Base-by-base conservation (phyloP, 768 basidiomycete species). In the Kwoniella dendrophila region DNA sequence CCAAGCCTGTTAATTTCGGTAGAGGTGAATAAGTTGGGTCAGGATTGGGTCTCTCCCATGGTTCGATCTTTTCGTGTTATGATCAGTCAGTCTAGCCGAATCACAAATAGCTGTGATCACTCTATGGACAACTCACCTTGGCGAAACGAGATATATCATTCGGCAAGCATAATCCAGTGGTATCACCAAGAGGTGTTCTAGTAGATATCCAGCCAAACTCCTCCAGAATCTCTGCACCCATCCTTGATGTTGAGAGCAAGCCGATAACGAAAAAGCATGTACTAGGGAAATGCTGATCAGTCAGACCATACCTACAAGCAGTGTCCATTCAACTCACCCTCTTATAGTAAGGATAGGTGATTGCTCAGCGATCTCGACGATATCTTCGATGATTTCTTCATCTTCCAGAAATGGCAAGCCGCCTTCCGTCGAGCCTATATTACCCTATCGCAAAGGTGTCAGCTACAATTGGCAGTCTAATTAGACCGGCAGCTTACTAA, bases 261-360 rank as follows among this genome's bases (percentile, higher is more conserved):
- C 94, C 94, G 7, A 99, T 82, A 4, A 96, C 91, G 70, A 92
- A 97, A 82, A 94, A 98, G 74, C 93, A 95, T 2, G 96, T 98
- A 16, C 95, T 97, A 68, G 0, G 1, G 20, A 22, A 52, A 40
- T 47, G 20, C 7, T 16, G 10, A 33, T 43, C 43, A 47, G 56
- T 16, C 36, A 48, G 41, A 20, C 22, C 41, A 24, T 34, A 6
- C 12, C 5, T 6, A 36, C 4, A 22, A 10, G 32, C n/a, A 10
- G 22, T 5, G n/a, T 32, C 14, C 30, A 36, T 5, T 36, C 38
- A n/a, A 76, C 88, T 67, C 74, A 96, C 95, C 95, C 96, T 83
- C 92, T 83, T 29, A 98, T 87, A 4, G 93, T 96, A 30, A 95
- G 86, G 56, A 97, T 88, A 1, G 85, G 84, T 1, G 94, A 96